Conservation (phyloP, 1,284 basidiomycete species). For the Trametes hirsuta region DNA sequence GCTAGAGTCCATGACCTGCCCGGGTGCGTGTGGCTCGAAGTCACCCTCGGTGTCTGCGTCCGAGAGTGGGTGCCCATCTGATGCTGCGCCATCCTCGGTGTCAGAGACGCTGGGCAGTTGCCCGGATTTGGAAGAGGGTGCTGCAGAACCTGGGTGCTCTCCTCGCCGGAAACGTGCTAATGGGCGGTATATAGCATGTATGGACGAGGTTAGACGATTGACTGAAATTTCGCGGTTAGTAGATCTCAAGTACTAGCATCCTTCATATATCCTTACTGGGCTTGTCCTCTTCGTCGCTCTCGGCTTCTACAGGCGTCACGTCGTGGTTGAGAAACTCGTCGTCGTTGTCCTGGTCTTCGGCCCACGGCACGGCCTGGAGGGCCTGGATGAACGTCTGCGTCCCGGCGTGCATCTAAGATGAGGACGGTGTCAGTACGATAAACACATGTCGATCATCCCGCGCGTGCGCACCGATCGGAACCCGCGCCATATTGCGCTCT, state of each 20-base stretch:
- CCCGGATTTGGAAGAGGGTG: conserved; percentile 22
- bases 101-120: conserved; percentile 31
- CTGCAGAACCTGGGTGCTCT: conserved; percentile 36
- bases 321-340: conserved; percentile 58
- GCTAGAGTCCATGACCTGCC: conserved; percentile 18
- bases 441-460: conserved; percentile 12
- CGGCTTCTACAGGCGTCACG: conserved; percentile 48
- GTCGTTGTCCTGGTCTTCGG: conserved; percentile 65
- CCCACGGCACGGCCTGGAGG: conserved; percentile 79
- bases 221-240: conserved; percentile 18
- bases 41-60: conserved; percentile 66
- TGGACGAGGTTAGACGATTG: conserved; percentile 73
- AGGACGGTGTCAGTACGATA: conserved; percentile 4
- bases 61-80: conserved; percentile 36
- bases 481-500: conserved; percentile 58
- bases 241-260: neutral
- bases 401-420: conserved; percentile 69
- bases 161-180: conserved; percentile 64
- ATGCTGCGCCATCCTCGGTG: conserved; percentile 31
- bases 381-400: conserved; percentile 87
- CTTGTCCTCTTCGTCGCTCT: conserved; percentile 65
- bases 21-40: conserved; percentile 47
- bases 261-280: conserved; percentile 32
- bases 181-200: conserved; percentile 85
- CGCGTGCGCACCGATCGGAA: conserved; percentile 59